phyloP scores from a whole-genome alignment of 306 rosid genomes.

The Prosopis cineraria region DNA sequence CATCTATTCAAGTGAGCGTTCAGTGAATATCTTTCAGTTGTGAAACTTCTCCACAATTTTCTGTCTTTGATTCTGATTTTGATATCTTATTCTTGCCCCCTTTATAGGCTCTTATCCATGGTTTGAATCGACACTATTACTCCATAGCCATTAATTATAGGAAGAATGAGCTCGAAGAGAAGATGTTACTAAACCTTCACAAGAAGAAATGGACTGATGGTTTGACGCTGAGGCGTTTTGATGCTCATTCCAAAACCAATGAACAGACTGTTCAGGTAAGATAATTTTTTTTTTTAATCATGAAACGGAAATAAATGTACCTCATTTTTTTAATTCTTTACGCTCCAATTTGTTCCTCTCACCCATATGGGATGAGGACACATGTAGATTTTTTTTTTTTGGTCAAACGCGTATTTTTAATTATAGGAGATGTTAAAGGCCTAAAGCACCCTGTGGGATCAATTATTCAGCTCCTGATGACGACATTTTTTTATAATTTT shows the following conservation, averaged over 20 bases:
- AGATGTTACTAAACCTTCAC: slow-evolving; percentile 91
- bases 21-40: slow-evolving; percentile 15
- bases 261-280: slow-evolving; percentile 92
- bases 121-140: slow-evolving; percentile 90
- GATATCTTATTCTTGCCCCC: slow-evolving; percentile 19
- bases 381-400: background rate
- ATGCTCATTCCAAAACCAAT: slow-evolving; percentile 90
- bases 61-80: background rate
- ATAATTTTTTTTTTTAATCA: slow-evolving; percentile 9
- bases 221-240: slow-evolving; percentile 77
- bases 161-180: slow-evolving; percentile 96
- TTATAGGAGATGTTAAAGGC: background rate
- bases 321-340: background rate
- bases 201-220: slow-evolving; percentile 99
- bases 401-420: background rate
- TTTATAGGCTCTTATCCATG: slow-evolving; percentile 89
- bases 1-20: slow-evolving; percentile 83
- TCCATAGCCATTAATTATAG: slow-evolving; percentile 93
- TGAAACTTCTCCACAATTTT: slow-evolving; percentile 9
- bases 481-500: too few species aligned
- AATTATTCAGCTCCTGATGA: background rate
- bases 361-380: background rate
- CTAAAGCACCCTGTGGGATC: background rate
- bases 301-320: background rate
- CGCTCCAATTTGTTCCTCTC: background rate